These are phyloP conservation scores for Rhipidocladum racemiflorum DNA, from an alignment of 176 grass and related monocot species.

Conservation along the genomic window DNA sequence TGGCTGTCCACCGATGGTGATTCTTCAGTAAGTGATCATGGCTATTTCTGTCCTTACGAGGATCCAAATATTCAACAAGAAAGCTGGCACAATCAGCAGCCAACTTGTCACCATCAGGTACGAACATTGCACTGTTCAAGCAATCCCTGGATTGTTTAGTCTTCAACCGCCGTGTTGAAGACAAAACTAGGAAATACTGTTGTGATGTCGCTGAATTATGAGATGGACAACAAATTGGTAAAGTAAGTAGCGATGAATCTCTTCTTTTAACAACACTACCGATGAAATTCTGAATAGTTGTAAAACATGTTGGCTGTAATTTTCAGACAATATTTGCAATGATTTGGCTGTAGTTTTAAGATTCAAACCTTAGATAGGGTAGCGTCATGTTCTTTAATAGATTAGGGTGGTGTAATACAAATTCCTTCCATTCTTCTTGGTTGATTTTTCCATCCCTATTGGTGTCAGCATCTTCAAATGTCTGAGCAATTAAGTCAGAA, in stretches of 20 bases:
- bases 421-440: slow-evolving; percentile 81
- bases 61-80: not conserved
- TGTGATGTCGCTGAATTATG: slow-evolving; percentile 66
- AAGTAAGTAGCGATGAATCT: not conserved
- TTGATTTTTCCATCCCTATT: slow-evolving; percentile 78
- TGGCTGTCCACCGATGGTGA: not conserved
- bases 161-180: slow-evolving; percentile 74
- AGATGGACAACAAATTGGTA: not conserved
- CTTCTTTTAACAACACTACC: not conserved
- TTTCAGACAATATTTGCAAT: not conserved
- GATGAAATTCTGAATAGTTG: not conserved
- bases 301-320: not conserved
- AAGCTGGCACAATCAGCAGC: not conserved
- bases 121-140: not conserved
- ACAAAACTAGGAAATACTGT: slow-evolving; percentile 83
- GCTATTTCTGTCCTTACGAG: not conserved
- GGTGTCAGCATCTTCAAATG: slow-evolving; percentile 79
- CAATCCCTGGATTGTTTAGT: slow-evolving; percentile 29
- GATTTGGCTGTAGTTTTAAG: not conserved
- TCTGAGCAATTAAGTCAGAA: slow-evolving; percentile 33
- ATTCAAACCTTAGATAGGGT: slow-evolving; percentile 59
- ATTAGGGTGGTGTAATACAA: slow-evolving; percentile 54
- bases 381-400: slow-evolving; percentile 91
- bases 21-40: slow-evolving; percentile 13
- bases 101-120: not conserved